Evolutionary conservation across 345 rosid species (phyloP), one percentile per base, ranked within the genome.

Genomic region (Raphanus raphanistrum): DNA sequence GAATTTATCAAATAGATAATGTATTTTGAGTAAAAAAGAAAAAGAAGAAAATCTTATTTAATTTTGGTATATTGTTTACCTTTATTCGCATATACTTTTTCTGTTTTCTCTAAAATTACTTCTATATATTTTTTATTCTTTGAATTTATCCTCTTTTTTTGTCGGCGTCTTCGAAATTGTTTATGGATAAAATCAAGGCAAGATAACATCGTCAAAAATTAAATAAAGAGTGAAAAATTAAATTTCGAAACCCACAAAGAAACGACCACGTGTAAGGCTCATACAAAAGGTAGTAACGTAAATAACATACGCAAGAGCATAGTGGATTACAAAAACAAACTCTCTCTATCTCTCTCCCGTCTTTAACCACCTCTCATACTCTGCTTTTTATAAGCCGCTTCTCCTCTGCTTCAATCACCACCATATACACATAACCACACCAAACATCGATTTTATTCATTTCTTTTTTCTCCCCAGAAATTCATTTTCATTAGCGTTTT

Each of bases 311-410:
- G 48, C 71, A n/a, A 38, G 50, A 13, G 16, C 5, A 32, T 31
- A 70, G 33, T 4, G 5, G 64, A 76, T 35, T 3, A 31, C 0
- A 48, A 69, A 29, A 13, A 21, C 21, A 21, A 21, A 21, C 21
- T 21, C 33, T 29, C 68, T 6, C 41, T 62, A 7, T 27, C n/a
- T 35, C 36, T 32, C 75, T 70, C 80, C 25, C 80, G 80, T 64
- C 72, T 58, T 77, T 50, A 21, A 21, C 21, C 21, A 77, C 61
- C 72, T 77, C 80, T 71, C 54, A 9, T 60, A 33, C 81, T 77
- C 81, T 77, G 76, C 50, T 45, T 78, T 28, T 71, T 71, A 71
- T 77, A 77, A 63, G 5, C 31, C 76, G 76, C 28, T 35, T 63
- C 76, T 38, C 59, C 76, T 64, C 80, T 71, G 76, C 71, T 64